These are phyloP conservation scores for Fusarium scirpi DNA, from an alignment of 2,329 filamentous ascomycete species.

Conservation along the genomic window DNA sequence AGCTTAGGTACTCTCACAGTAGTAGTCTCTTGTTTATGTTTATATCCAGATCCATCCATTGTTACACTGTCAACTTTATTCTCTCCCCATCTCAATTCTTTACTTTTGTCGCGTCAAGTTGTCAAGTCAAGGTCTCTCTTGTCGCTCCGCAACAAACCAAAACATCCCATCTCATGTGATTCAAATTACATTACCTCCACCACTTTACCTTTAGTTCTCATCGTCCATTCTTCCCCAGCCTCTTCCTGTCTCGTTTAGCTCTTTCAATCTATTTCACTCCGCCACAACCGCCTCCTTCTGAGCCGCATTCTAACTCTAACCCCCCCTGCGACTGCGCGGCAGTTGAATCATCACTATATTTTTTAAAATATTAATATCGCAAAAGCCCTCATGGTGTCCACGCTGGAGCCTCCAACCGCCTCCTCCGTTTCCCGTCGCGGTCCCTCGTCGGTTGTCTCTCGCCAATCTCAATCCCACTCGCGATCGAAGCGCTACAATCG, in stretches of 20 bases:
- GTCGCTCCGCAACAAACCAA: constrained; percentile 42
- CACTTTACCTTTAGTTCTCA: not conserved
- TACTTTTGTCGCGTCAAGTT: constrained; percentile 6
- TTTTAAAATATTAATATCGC: constrained; percentile 8
- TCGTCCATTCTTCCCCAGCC: constrained; percentile 22
- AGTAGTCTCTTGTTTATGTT: constrained; percentile 22
- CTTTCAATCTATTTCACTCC: constrained; percentile 27
- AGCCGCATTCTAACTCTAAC: constrained; percentile 9
- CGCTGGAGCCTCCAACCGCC: constrained; percentile 62
- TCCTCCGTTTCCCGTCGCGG: constrained; percentile 69
- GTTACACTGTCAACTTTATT: not conserved
- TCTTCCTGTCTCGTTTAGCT: constrained; percentile 28
- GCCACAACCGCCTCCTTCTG: constrained; percentile 25
- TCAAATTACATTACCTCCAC: constrained; percentile 18
- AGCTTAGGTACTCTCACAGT: constrained; percentile 1
- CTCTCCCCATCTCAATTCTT: constrained; percentile 1
- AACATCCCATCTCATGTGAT: constrained; percentile 45
- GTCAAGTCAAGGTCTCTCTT: not conserved
- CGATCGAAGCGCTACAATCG: constrained; percentile 80
- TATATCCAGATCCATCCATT: not conserved
- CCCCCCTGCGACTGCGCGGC: constrained; percentile 22
- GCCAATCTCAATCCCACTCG: constrained; percentile 66
- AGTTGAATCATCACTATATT: constrained; percentile 7
- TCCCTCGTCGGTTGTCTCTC: constrained; percentile 69
- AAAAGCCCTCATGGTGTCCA: constrained; percentile 69